Percentiles rank a stretch among this genome's conserved stretches.
These are phyloP conservation scores for Botrytis aclada DNA, from an alignment of 2,329 filamentous ascomycete species.

Conservation along the genomic window DNA sequence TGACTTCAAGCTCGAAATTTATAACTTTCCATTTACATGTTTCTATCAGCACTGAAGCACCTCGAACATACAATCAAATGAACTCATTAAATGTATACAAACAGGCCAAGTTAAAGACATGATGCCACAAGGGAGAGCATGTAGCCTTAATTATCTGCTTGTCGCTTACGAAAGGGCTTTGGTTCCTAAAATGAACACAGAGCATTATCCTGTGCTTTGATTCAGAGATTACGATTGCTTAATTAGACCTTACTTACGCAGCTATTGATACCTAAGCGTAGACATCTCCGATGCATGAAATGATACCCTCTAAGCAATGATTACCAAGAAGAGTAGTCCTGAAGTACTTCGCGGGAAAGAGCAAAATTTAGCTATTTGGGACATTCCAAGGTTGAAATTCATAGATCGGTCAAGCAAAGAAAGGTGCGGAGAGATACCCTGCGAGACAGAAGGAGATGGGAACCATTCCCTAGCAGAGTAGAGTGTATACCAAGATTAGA, in stretches of 20 bases:
- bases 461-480: too few relatives aligned
- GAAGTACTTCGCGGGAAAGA: neutral
- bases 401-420: too few relatives aligned
- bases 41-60: too few relatives aligned
- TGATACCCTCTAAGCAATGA: neutral
- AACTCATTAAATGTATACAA: neutral
- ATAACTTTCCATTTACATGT: neutral
- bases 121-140: neutral
- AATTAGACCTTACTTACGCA: neutral
- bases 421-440: too few relatives aligned
- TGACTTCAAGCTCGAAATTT: neutral
- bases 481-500: too few relatives aligned
- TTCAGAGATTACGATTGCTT: neutral
- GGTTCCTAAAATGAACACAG: neutral
- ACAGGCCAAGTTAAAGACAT: neutral
- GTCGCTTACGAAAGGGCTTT: neutral
- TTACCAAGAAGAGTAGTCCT: neutral
- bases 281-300: neutral
- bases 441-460: too few relatives aligned
- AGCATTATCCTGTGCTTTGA: neutral
- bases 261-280: neutral
- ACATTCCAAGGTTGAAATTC: too few relatives aligned
- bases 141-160: neutral
- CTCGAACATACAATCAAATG: neutral
- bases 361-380: too few relatives aligned